These are phyloP conservation scores for Leishmania tarentolae DNA, from an alignment of 208 protist species.

Conservation along the genomic window DNA sequence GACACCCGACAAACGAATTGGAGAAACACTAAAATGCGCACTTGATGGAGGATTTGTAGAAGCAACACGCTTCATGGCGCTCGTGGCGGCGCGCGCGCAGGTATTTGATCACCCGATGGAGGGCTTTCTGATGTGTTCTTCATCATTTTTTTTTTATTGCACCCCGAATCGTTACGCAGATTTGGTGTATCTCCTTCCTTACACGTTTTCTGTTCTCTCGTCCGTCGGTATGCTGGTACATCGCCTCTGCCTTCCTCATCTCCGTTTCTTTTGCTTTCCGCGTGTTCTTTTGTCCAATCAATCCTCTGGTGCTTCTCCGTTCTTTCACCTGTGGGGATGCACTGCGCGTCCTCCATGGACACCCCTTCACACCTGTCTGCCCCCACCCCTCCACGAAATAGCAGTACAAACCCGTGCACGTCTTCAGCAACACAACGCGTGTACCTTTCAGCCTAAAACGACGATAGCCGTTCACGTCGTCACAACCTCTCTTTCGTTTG, in stretches of 20 bases:
- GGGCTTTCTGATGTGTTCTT: neutral
- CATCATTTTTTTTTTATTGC: neutral
- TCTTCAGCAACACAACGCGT: neutral
- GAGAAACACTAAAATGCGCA: neutral
- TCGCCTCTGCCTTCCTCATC: neutral
- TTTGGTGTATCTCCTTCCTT: neutral
- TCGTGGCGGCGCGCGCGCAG: neutral
- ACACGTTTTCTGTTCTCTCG: neutral
- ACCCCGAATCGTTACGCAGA: neutral
- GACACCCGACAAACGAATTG: neutral
- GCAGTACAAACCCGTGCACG: neutral
- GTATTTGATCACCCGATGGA: neutral
- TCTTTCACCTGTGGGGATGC: neutral
- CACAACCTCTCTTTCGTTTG: neutral
- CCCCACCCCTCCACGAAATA: no score
- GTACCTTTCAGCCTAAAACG: neutral
- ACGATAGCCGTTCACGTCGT: neutral
- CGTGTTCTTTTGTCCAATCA: neutral
- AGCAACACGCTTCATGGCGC: neutral
- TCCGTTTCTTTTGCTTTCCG: neutral
- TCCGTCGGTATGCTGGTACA: neutral
- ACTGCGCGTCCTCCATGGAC: neutral
- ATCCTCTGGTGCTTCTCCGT: neutral
- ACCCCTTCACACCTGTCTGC: neutral
- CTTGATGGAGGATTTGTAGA: neutral